phyloP scores from a whole-genome alignment of 768 basidiomycete genomes.

The Sporobolomyces roseus region DNA sequence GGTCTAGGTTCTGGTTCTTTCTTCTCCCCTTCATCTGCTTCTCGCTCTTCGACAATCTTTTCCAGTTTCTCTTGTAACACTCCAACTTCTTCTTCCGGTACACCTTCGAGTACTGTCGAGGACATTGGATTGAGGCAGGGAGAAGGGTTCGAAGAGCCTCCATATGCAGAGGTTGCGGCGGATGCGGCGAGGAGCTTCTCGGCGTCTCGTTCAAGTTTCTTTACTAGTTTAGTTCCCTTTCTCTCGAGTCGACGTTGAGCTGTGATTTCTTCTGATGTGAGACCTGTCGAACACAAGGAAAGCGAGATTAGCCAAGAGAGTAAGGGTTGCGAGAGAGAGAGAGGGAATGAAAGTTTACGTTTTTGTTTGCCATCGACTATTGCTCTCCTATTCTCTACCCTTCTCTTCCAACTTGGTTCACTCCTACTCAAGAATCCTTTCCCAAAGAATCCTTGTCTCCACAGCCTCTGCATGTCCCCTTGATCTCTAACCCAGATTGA shows the following conservation, averaged over 20 bases:
- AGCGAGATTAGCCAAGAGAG: background rate
- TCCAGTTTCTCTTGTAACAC: constrained; percentile 12
- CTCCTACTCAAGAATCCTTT: constrained; percentile 92
- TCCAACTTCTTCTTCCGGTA: constrained; percentile 1
- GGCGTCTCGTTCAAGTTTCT: constrained; percentile 76
- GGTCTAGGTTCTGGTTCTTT: background rate
- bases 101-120: background rate
- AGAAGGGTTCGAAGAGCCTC: background rate
- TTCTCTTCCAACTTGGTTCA: constrained; percentile 86
- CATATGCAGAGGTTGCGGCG: background rate
- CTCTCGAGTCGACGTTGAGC: constrained; percentile 81
- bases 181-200: constrained; percentile 47
- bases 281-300: constrained; percentile 51
- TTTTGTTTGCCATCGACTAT: constrained; percentile 56
- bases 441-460: constrained; percentile 91
- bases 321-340: constrained; percentile 10
- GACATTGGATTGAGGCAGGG: background rate
- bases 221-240: constrained; percentile 85
- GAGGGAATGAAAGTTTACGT: constrained; percentile 52
- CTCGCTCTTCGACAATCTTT: constrained; percentile 12
- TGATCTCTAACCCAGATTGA: constrained; percentile 77
- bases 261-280: constrained; percentile 87
- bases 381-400: constrained; percentile 65
- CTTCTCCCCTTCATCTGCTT: background rate
- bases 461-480: constrained; percentile 66